phyloP scores from a whole-genome alignment of 1,139 yeast genomes.

The Taiozyma sp. region DNA sequence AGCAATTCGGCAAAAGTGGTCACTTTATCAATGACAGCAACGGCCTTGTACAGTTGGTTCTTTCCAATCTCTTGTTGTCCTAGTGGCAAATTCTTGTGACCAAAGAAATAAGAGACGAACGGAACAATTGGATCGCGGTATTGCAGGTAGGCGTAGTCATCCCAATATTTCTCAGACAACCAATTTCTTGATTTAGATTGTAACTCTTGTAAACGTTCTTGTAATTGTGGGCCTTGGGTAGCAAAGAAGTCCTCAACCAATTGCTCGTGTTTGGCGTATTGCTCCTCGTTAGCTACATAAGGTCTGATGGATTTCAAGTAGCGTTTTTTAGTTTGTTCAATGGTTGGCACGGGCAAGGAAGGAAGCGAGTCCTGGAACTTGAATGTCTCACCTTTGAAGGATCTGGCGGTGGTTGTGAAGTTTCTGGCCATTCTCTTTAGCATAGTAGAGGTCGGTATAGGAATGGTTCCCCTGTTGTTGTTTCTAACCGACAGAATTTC shows the following conservation, averaged over 20 bases:
- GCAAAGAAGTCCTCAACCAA: slow-evolving; percentile 64
- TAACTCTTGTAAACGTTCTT: slow-evolving; percentile 55
- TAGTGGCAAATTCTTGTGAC: slow-evolving; percentile 64
- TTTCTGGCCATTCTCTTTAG: slow-evolving; percentile 24
- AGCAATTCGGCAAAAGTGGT: slow-evolving; percentile 51
- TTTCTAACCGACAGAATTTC: not conserved
- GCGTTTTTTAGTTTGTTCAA: slow-evolving; percentile 64
- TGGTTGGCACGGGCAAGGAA: slow-evolving; percentile 80
- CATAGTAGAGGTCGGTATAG: slow-evolving; percentile 2
- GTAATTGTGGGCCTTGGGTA: slow-evolving; percentile 67
- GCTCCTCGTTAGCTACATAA: slow-evolving; percentile 46
- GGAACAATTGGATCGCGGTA: slow-evolving; percentile 94
- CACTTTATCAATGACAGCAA: slow-evolving; percentile 54
- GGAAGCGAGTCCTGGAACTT: slow-evolving; percentile 76
- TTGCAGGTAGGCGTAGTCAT: slow-evolving; percentile 85
- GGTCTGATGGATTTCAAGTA: slow-evolving; percentile 77
- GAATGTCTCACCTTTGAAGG: slow-evolving; percentile 63
- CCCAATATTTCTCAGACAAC: slow-evolving; percentile 87
- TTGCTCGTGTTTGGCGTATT: slow-evolving; percentile 50
- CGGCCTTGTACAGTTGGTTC: slow-evolving; percentile 73
- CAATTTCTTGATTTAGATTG: slow-evolving; percentile 57
- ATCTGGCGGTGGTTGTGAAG: slow-evolving; percentile 12
- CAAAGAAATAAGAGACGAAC: slow-evolving; percentile 85
- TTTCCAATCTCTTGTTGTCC: slow-evolving; percentile 47
- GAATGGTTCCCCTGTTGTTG: not conserved